Evolutionary conservation across 345 rosid species (phyloP), one percentile per base, ranked within the genome.

Genomic region (Lagerstroemia speciosa): DNA sequence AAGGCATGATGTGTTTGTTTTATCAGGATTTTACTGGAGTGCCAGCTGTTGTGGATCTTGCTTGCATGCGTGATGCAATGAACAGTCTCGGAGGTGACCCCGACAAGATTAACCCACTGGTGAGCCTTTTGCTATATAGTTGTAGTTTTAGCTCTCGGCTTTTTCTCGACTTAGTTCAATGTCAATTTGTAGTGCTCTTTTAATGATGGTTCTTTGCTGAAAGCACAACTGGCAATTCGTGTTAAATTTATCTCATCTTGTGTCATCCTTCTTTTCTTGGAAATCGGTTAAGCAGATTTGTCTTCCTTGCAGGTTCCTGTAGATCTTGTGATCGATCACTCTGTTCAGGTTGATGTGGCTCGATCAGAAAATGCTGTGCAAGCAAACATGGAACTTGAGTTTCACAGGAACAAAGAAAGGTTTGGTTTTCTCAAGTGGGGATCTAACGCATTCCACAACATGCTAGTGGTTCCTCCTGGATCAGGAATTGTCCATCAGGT

Each of bases 401-500:
- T 92, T 74, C 80, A 75, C 63, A 75, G 98, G 63, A 92, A 92
- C 84, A 85, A 83, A 70, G 98, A 92, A 78, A 85, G 98, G 81
- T 92, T 92, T 81, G 89, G 84, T 64, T 92, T 92, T 77, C 96
- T 92, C 75, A 90, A 90, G 74, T 92, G 96, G 98, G 98, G 98
- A 67, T 92, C 98, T 60, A 92, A 76, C 70, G 98, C 95, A 22
- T 92, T 92, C 58, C 74, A 85, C 70, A 92, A 90, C 77, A 90
- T 92, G 98, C 95, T 92, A 76, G 98, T 92, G 75, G 95, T 89
- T 67, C 98, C 96, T 68, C 96, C 98, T 66, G 98, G 98, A 63
- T 92, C 95, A 45, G 98, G 98, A 53, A 92, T 92, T 58, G 98
- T 89, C 63, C 98, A 92, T 81, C 98, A 92, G 94, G 98, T 89